Base-by-base conservation (phyloP, 192 early-diverging fungal genomes). In the Coemansia sp. region DNA sequence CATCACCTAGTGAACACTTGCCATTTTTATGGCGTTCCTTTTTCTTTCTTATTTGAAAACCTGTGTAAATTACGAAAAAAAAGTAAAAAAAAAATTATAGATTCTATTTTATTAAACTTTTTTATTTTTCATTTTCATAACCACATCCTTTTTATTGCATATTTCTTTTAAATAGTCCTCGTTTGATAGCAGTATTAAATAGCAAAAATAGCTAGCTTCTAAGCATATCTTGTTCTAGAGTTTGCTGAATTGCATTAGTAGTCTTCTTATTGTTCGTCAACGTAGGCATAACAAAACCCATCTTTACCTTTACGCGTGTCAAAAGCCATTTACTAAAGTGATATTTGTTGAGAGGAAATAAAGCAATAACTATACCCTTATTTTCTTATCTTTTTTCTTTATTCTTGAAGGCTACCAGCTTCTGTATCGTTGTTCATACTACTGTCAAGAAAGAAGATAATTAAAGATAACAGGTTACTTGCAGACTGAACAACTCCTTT, bases 21-120 rank as follows among this genome's bases (percentile, higher is more conserved):
- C 26, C 26, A 22, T 26, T 54, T 54, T 26, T 22, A 54, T 54
- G 51, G 51, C 51, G 9, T 18, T 41, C 36, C 57, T 59, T 59
- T 59, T 59, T 39, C 36, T 5, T 59, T 22, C 39, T 39, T 41
- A 40, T 59, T 37, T 8, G 36, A 13, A 59, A 13, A 59, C 7
- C 13, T 59, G 8, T 41, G n/a, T 26, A 32, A 46, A 55, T 65
- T 54, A 52, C 13, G n/a, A n/a, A 42, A 22, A 48, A 36, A 26
- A 12, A 26, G 26, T 26, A 26, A 26, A 12, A 11, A 26, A 26
- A 12, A 11, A 62, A 62, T 32, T 57, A 11, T 57, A 37, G 55
- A 8, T 57, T 57, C 18, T 57, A 15, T 57, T 57, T 48, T 64
- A 54, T 41, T 32, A 41, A 41, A 41, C 54, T 2, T 41, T 26